phyloP scores from a whole-genome alignment of 805 yeast species.

The Ogataea haglerorum region DNA sequence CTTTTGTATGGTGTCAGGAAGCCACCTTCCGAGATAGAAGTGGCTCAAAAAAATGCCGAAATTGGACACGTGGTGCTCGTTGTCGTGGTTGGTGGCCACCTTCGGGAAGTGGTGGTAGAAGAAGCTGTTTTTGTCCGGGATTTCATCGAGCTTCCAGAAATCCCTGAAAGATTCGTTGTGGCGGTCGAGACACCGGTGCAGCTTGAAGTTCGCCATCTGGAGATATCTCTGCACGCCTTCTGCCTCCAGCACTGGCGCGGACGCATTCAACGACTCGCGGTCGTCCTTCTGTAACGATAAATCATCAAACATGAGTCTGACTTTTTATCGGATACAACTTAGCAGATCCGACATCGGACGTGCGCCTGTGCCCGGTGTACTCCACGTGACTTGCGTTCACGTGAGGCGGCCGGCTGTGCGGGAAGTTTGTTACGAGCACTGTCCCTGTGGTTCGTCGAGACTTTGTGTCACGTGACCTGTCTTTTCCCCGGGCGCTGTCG shows the following conservation, averaged over 20 bases:
- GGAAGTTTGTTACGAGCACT: too few relatives aligned
- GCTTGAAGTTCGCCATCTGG: constrained; percentile 5
- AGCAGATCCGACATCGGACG: neutral
- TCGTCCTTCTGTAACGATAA: constrained; percentile 25
- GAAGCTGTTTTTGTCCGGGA: constrained; percentile 27
- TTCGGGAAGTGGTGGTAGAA: constrained; percentile 34
- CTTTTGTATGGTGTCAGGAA: constrained; percentile 27
- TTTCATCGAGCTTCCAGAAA: constrained; percentile 28
- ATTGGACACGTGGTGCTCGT: constrained; percentile 31
- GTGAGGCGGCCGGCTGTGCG: too few relatives aligned
- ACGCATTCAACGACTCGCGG: constrained; percentile 9
- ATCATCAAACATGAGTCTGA: constrained; percentile 16
- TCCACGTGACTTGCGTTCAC: too few relatives aligned
- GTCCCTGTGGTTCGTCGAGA: too few relatives aligned
- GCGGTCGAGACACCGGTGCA: constrained; percentile 23
- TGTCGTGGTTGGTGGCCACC: constrained; percentile 31
- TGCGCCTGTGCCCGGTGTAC: neutral
- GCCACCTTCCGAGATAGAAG: constrained; percentile 34
- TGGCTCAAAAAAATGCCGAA: constrained; percentile 28
- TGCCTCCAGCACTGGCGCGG: constrained; percentile 9
- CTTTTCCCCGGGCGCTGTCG: too few relatives aligned
- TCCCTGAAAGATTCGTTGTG: constrained; percentile 28
- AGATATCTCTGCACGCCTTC: constrained; percentile 1
- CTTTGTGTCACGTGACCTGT: too few relatives aligned
- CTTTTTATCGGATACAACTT: constrained; percentile 1